Conservation (phyloP, 352 stramenopile species). For the Phytophthora pseudosyringae region DNA sequence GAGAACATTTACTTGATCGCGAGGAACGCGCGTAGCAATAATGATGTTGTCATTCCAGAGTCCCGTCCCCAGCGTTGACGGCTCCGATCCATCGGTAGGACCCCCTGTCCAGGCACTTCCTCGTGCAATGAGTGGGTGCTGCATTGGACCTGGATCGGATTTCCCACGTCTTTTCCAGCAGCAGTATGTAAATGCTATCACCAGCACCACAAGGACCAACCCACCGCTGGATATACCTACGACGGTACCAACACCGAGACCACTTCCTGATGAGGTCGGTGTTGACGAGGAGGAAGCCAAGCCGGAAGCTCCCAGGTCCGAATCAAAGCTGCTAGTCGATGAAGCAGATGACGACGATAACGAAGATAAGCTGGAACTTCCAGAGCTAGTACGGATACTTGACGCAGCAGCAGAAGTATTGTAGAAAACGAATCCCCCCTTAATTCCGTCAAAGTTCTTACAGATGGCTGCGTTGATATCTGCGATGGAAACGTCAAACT, state of each 20-base stretch:
- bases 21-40: slow-evolving; percentile 15
- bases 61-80: background rate
- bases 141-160: background rate
- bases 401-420: background rate
- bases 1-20: slow-evolving; percentile 4
- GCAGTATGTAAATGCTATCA: background rate
- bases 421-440: background rate
- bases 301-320: background rate
- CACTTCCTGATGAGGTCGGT: background rate
- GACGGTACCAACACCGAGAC: background rate
- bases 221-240: background rate
- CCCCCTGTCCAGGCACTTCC: slow-evolving; percentile 1
- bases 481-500: slow-evolving; percentile 1
- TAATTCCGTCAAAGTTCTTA: background rate
- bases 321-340: background rate
- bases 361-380: background rate
- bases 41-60: slow-evolving; percentile 18
- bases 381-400: too few species aligned
- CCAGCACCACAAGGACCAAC: background rate
- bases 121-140: slow-evolving; percentile 1
- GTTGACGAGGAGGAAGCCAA: background rate
- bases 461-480: background rate
- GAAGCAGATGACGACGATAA: background rate
- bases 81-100: slow-evolving; percentile 1
- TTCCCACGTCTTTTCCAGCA: background rate